These are phyloP conservation scores for Sporothrix dimorphospora DNA, from an alignment of 2,329 filamentous ascomycete genomes.

Conservation along the genomic window DNA sequence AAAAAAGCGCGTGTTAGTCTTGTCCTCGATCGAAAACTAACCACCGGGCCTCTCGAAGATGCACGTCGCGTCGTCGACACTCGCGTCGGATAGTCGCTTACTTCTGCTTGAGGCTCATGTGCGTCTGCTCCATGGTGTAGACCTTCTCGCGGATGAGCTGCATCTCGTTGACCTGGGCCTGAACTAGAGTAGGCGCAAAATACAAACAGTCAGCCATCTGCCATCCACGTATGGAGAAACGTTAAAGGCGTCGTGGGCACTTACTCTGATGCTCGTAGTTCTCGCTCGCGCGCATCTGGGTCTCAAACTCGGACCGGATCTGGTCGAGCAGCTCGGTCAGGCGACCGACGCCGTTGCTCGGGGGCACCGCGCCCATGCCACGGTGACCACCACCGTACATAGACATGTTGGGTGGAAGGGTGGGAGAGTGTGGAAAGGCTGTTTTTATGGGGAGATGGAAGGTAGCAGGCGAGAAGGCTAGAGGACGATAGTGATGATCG, in stretches of 20 bases:
- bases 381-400: slow-evolving; percentile 86
- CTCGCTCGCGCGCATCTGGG: slow-evolving; percentile 76
- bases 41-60: not conserved
- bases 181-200: slow-evolving; percentile 61
- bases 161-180: slow-evolving; percentile 90
- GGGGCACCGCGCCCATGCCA: slow-evolving; percentile 73
- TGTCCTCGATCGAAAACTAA: not conserved
- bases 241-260: slow-evolving; percentile 40
- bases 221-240: not conserved
- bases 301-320: slow-evolving; percentile 88
- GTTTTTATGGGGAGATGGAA: slow-evolving; percentile 9
- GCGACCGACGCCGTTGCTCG: slow-evolving; percentile 58
- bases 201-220: slow-evolving; percentile 32
- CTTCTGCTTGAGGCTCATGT: slow-evolving; percentile 89
- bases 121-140: slow-evolving; percentile 87
- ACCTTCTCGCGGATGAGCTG: slow-evolving; percentile 92
- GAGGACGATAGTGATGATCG: not conserved
- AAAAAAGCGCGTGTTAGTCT: not conserved
- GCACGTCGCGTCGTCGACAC: not conserved
- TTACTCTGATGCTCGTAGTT: slow-evolving; percentile 93
- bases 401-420: slow-evolving; percentile 51
- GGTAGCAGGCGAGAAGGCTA: not conserved
- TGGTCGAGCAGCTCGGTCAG: slow-evolving; percentile 91
- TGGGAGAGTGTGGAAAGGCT: not conserved
- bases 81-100: slow-evolving; percentile 52